Evolutionary conservation across 179 eudicot species (phyloP).

Genomic region (Silene coronaria): DNA sequence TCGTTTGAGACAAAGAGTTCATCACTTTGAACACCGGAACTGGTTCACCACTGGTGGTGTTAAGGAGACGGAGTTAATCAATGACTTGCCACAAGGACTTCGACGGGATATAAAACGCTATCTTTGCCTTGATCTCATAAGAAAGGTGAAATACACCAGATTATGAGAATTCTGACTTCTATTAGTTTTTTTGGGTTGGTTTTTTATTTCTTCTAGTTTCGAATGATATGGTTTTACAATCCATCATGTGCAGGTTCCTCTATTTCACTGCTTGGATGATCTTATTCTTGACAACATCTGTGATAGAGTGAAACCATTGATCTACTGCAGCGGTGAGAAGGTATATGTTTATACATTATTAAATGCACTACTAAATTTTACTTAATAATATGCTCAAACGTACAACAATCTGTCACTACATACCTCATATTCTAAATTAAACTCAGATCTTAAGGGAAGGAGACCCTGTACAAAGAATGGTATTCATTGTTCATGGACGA

Average conservation of each 20-base stretch:
- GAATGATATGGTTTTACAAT: background rate
- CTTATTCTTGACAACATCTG: conserved; percentile 88
- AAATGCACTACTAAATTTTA: no score
- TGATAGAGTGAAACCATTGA: conserved; percentile 72
- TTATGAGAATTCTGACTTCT: background rate
- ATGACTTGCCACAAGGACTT: conserved; percentile 67
- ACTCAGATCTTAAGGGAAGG: conserved; percentile 74
- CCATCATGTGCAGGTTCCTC: conserved; percentile 46
- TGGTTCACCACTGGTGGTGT: conserved; percentile 64
- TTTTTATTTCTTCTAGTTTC: no score
- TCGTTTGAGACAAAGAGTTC: conserved; percentile 49
- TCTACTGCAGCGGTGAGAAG: conserved; percentile 77
- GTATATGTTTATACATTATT: conserved; percentile 28
- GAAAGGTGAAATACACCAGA: conserved; percentile 29
- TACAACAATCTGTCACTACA: no score
- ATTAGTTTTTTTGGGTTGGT: background rate
- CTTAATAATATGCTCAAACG: no score
- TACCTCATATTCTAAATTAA: no score
- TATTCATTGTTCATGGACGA: conserved; percentile 63
- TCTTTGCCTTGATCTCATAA: conserved; percentile 62
- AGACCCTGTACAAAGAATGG: conserved; percentile 73
- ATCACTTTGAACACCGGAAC: conserved; percentile 53
- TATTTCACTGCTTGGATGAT: conserved; percentile 71
- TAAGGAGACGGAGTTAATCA: conserved; percentile 58
- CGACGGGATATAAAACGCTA: conserved; percentile 62